Percentiles rank a stretch among this genome's conserved stretches.
phyloP scores from a whole-genome alignment of 352 stramenopile genomes.

The Pythium utonaiense region DNA sequence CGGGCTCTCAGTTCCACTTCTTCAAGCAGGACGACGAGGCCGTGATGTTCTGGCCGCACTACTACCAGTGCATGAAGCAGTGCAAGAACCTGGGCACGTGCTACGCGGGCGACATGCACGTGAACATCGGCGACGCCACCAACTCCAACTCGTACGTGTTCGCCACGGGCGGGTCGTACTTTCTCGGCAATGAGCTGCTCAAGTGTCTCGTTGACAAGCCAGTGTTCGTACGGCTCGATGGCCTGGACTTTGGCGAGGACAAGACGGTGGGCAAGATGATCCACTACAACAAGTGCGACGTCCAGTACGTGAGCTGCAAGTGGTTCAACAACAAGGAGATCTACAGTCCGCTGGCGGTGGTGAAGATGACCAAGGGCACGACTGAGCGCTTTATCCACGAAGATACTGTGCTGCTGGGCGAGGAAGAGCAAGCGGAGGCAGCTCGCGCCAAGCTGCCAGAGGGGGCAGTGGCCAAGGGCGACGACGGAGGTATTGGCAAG shows the following conservation, averaged over 20 bases:
- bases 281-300: slow-evolving; percentile 72
- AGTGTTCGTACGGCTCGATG: slow-evolving; percentile 57
- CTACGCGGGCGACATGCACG: slow-evolving; percentile 79
- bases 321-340: slow-evolving; percentile 85
- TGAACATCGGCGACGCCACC: slow-evolving; percentile 56
- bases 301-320: slow-evolving; percentile 83
- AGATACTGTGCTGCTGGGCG: slow-evolving; percentile 53
- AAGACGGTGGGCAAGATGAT: slow-evolving; percentile 84
- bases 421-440: slow-evolving; percentile 30
- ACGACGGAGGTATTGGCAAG: slow-evolving; percentile 12
- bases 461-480: background rate
- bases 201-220: slow-evolving; percentile 61
- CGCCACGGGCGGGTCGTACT: slow-evolving; percentile 71
- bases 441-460: slow-evolving; percentile 11
- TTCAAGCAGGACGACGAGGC: slow-evolving; percentile 77
- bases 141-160: slow-evolving; percentile 82
- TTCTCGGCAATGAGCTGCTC: slow-evolving; percentile 62
- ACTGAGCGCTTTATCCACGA: slow-evolving; percentile 47
- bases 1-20: slow-evolving; percentile 49
- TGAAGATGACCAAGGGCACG: slow-evolving; percentile 64
- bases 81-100: slow-evolving; percentile 62
- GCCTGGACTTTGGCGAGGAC: slow-evolving; percentile 71
- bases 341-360: slow-evolving; percentile 58
- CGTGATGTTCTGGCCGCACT: slow-evolving; percentile 76
- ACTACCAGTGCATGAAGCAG: slow-evolving; percentile 71